Evolutionary conservation across 2,329 filamentous ascomycete species (phyloP).

Genomic region (Talaromyces sp.): DNA sequence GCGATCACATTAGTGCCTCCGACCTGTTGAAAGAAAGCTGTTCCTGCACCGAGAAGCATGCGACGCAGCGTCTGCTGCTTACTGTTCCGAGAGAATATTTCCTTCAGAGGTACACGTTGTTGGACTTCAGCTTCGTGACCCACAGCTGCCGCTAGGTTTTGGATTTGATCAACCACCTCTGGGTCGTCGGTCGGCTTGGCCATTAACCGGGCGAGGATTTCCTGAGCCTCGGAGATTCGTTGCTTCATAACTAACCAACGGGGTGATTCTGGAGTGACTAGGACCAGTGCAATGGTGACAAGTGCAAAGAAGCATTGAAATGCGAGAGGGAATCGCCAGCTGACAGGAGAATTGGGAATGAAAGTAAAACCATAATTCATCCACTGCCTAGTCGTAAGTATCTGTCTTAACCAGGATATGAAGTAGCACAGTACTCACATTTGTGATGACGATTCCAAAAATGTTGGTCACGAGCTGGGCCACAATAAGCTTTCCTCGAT

Average conservation of each 20-base stretch:
- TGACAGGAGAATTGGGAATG: slow-evolving; percentile 14
- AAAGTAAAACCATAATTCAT: slow-evolving; percentile 38
- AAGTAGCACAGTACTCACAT: slow-evolving; percentile 25
- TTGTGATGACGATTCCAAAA: slow-evolving; percentile 15
- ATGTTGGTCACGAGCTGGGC: slow-evolving; percentile 23
- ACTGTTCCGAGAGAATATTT: slow-evolving; percentile 32
- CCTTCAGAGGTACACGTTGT: slow-evolving; percentile 26
- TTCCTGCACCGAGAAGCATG: slow-evolving; percentile 38
- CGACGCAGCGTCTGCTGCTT: slow-evolving; percentile 38
- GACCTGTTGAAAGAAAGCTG: slow-evolving; percentile 36
- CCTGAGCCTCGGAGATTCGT: slow-evolving; percentile 8
- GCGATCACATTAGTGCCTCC: slow-evolving; percentile 18
- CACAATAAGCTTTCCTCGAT: not conserved
- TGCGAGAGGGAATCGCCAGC: too few species aligned
- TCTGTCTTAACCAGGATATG: too few species aligned
- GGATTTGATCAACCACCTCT: slow-evolving; percentile 12
- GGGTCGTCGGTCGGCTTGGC: slow-evolving; percentile 13
- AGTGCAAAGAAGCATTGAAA: slow-evolving; percentile 10
- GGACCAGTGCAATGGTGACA: slow-evolving; percentile 26
- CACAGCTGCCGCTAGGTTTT: slow-evolving; percentile 13
- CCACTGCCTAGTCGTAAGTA: too few species aligned
- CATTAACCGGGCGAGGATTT: slow-evolving; percentile 5
- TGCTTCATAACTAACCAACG: not conserved
- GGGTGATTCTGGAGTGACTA: slow-evolving; percentile 8
- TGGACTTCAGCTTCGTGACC: slow-evolving; percentile 35